Evolutionary conservation across 2,329 filamentous ascomycete genomes (phyloP).

Genomic region (Claviceps humidiphila): DNA sequence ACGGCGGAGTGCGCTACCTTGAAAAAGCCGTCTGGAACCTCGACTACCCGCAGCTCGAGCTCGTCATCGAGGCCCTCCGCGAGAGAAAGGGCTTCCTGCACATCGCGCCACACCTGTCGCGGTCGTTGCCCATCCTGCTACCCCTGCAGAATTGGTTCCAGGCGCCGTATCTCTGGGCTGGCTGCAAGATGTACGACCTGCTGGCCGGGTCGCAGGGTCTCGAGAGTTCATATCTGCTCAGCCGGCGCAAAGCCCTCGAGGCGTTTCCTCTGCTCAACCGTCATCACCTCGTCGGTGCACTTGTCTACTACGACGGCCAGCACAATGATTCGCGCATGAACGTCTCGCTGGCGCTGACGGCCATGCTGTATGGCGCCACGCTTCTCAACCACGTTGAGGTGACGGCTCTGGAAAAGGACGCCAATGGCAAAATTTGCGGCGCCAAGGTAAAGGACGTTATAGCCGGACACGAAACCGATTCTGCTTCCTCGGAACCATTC

Average conservation of each 20-base stretch:
- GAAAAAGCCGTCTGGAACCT: slow-evolving; percentile 80
- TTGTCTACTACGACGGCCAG: slow-evolving; percentile 79
- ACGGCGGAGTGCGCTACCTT: slow-evolving; percentile 72
- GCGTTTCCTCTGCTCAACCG: slow-evolving; percentile 68
- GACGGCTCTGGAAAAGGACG: slow-evolving; percentile 59
- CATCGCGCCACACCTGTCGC: slow-evolving; percentile 69
- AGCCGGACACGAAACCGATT: slow-evolving; percentile 34
- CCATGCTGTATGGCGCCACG: slow-evolving; percentile 65
- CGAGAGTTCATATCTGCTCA: slow-evolving; percentile 71
- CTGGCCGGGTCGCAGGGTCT: slow-evolving; percentile 72
- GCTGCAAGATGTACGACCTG: slow-evolving; percentile 68
- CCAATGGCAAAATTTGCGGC: slow-evolving; percentile 53
- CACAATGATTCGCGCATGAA: slow-evolving; percentile 87
- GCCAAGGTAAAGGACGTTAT: slow-evolving; percentile 43
- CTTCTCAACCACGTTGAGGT: slow-evolving; percentile 74
- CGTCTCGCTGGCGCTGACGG: slow-evolving; percentile 68
- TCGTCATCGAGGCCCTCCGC: slow-evolving; percentile 69
- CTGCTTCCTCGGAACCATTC: slow-evolving; percentile 39
- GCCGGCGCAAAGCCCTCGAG: slow-evolving; percentile 62
- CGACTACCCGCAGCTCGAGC: slow-evolving; percentile 69
- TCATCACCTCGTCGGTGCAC: slow-evolving; percentile 58
- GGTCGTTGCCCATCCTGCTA: slow-evolving; percentile 73
- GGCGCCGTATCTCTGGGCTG: slow-evolving; percentile 58
- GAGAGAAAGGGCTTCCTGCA: slow-evolving; percentile 75
- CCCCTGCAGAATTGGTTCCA: slow-evolving; percentile 76